Base-by-base conservation (phyloP, 345 rosid genomes). In the Erysimum cheiranthoides region DNA sequence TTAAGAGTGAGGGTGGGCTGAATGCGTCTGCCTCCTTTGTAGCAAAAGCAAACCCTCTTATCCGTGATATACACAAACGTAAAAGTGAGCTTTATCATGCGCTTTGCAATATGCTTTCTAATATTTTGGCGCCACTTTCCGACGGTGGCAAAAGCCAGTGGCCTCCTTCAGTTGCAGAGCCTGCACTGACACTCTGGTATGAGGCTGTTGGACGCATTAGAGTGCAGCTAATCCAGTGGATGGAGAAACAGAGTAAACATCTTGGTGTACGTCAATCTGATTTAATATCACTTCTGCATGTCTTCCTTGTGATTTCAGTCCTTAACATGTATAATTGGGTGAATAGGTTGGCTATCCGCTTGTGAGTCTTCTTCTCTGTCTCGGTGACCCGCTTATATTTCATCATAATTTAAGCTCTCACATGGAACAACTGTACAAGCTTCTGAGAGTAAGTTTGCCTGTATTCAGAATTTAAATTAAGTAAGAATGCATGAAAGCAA, bases 191-290 rank as follows among this genome's bases (percentile, higher is more conserved):
- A 40, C 80, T 95, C 70, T 95, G 99, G 97, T 89, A 88, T 79
- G 99, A 95, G 72, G 99, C 99, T 70, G 97, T 95, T 72, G 96
- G 93, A 64, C 91, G 92, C 73, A 90, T 95, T 74, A 89, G 97
- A 78, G 83, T 68, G 70, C 89, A 86, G 69, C 97, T 92, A 71
- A 80, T 90, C 63, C 87, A 88, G 75, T 95, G 99, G 99, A 89
- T 95, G 97, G 99, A 95, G 72, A 95, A 90, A 82, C 99, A 95
- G 83, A 95, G 96, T 86, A 95, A 95, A 81, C 97, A 95, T 84
- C 82, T 95, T 52, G 86, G 97, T 65, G 97, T 92, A 79, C 85
- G 97, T 81, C 73, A 42, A 32, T 59, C 66, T 72, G 56, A 58
- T 34, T 12, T 59, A 34, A 46, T 67, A 52, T 72, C 51, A 17